A percentile compares a stretch with the other conserved stretches of the same genome.
phyloP scores from a whole-genome alignment of 805 yeast species.

The Candida germanica region DNA sequence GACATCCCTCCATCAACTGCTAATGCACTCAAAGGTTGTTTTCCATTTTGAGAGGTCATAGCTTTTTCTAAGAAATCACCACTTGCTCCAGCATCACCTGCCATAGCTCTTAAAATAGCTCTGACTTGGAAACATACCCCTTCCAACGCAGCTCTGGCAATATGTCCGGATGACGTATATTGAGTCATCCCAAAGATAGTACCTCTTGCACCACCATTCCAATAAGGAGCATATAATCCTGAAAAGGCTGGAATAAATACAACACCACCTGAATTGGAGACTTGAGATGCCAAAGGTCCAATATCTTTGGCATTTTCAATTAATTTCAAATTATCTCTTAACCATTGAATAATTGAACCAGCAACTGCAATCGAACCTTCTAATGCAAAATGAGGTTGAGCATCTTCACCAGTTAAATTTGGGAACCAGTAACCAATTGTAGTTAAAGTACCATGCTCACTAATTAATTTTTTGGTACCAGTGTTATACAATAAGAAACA shows the following conservation, averaged over 20 bases:
- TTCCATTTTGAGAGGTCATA: slow-evolving; percentile 41
- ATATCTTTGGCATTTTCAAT: slow-evolving; percentile 81
- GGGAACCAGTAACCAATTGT: slow-evolving; percentile 93
- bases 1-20: slow-evolving; percentile 97
- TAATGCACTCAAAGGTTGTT: slow-evolving; percentile 47
- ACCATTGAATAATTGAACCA: slow-evolving; percentile 91
- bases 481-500: slow-evolving; percentile 88
- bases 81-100: slow-evolving; percentile 69
- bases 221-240: slow-evolving; percentile 92
- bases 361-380: slow-evolving; percentile 98
- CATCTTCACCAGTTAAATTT: slow-evolving; percentile 43
- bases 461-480: slow-evolving; percentile 66
- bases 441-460: slow-evolving; percentile 80
- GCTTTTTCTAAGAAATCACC: slow-evolving; percentile 57
- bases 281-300: slow-evolving; percentile 85
- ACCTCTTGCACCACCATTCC: slow-evolving; percentile 92
- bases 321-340: slow-evolving; percentile 82
- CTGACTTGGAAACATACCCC: slow-evolving; percentile 94
- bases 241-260: slow-evolving; percentile 93
- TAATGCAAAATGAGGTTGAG: slow-evolving; percentile 76
- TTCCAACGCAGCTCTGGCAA: slow-evolving; percentile 91
- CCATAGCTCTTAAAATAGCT: slow-evolving; percentile 88
- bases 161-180: slow-evolving; percentile 85
- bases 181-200: slow-evolving; percentile 92
- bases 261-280: slow-evolving; percentile 81